These are phyloP conservation scores for Colletotrichum sp. DNA, from an alignment of 2,329 filamentous ascomycete genomes.

Conservation along the genomic window DNA sequence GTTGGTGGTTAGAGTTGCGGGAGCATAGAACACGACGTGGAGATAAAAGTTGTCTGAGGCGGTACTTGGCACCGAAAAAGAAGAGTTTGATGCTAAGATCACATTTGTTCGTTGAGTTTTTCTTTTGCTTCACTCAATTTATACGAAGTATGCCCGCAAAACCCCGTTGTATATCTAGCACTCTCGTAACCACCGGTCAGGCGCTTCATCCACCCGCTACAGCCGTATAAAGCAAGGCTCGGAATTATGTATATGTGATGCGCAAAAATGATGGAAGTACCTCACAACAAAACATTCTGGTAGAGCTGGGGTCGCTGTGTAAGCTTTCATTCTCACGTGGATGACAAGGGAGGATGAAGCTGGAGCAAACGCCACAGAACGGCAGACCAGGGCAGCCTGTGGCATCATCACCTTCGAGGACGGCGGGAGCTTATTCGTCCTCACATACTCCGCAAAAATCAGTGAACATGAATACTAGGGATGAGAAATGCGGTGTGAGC, in stretches of 20 bases:
- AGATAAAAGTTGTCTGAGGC: neutral
- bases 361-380: fast-evolving
- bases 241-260: neutral
- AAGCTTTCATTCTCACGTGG: no score
- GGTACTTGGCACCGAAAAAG: neutral
- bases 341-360: neutral
- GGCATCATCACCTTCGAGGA: neutral
- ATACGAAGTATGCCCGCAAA: neutral
- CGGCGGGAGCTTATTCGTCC: neutral
- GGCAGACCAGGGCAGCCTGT: neutral
- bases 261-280: no score
- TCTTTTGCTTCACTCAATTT: neutral
- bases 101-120: neutral
- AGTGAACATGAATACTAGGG: neutral
- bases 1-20: neutral
- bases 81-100: fast-evolving
- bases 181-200: neutral
- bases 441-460: fast-evolving
- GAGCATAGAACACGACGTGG: neutral
- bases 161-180: fast-evolving
- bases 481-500: fast-evolving
- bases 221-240: neutral
- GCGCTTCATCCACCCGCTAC: neutral
- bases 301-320: neutral
- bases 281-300: neutral